Evolutionary conservation across 176 grass and related monocot species (phyloP).

Genomic region (Zoysia japonica): DNA sequence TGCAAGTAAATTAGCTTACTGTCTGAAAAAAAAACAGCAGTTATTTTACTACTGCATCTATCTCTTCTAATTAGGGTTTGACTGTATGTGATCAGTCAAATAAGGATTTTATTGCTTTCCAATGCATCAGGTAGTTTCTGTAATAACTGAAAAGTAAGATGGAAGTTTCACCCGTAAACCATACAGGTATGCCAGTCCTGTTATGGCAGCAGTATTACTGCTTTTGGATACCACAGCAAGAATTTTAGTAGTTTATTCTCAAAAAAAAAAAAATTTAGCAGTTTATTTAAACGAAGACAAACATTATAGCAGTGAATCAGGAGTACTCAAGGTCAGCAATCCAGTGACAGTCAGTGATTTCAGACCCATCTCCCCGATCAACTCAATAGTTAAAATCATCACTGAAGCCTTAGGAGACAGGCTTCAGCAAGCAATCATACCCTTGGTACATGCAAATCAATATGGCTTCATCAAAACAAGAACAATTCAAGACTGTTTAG

Average conservation of each 20-base stretch:
- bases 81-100: background rate
- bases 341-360: no score
- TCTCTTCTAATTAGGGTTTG: background rate
- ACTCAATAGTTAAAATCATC: no score
- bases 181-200: background rate
- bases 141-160: background rate
- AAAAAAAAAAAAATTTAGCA: background rate
- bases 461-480: no score
- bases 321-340: no score
- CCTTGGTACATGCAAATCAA: no score
- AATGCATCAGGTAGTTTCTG: background rate
- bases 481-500: no score
- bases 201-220: background rate
- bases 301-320: background rate
- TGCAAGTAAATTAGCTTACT: constrained; percentile 7
- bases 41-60: background rate
- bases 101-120: background rate
- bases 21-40: background rate
- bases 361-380: no score
- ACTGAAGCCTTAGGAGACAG: no score
- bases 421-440: no score
- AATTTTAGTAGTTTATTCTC: background rate
- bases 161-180: background rate
- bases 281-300: background rate
- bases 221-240: background rate